phyloP scores from a whole-genome alignment of 345 rosid species.

The Citrus sp. region DNA sequence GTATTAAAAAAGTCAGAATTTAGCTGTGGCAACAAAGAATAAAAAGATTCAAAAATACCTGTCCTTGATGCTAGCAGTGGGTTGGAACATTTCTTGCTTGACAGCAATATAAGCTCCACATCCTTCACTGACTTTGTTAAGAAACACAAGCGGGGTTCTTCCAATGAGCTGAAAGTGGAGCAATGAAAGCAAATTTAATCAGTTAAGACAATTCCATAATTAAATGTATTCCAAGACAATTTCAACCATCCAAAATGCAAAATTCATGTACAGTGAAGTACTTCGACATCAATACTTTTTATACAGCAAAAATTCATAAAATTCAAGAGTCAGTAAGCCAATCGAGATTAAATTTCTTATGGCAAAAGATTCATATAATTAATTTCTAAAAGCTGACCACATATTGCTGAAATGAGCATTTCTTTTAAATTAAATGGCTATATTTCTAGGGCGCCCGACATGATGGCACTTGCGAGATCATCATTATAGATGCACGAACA shows the following conservation, averaged over 20 bases:
- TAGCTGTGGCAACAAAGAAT: neutral
- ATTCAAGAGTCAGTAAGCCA: neutral
- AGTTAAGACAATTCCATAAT: neutral
- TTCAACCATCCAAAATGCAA: neutral
- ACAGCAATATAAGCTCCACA: slow-evolving; percentile 87
- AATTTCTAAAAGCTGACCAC: neutral
- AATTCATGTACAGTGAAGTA: too few relatives aligned
- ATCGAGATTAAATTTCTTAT: neutral
- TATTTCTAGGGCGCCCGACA: too few relatives aligned
- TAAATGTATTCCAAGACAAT: neutral
- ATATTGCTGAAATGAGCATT: neutral
- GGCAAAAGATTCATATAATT: neutral
- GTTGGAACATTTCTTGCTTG: slow-evolving; percentile 94
- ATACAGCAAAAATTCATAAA: neutral
- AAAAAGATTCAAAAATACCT: slow-evolving; percentile 33
- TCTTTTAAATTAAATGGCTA: neutral
- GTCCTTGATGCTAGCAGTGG: slow-evolving; percentile 94
- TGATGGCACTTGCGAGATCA: neutral
- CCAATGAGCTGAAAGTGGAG: slow-evolving; percentile 60
- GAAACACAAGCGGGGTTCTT: slow-evolving; percentile 75
- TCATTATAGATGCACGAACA: neutral
- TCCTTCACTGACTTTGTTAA: slow-evolving; percentile 83
- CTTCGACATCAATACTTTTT: neutral
- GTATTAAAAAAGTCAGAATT: too few relatives aligned
- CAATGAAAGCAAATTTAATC: neutral